Conservation (phyloP, 2,329 filamentous ascomycete species). For the Tolypocladium nubicola region DNA sequence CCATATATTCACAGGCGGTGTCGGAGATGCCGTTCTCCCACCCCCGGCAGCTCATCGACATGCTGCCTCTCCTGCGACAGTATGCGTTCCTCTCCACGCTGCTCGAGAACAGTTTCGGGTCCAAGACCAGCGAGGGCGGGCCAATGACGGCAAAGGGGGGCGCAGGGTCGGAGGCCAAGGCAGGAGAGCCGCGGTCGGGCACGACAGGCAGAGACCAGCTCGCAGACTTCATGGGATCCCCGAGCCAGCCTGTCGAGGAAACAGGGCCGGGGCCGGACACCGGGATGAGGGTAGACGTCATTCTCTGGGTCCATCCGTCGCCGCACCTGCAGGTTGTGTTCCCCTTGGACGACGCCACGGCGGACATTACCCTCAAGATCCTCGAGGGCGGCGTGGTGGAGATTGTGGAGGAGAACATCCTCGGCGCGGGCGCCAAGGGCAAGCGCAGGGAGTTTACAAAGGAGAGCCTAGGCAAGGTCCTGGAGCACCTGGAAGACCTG, state of each 20-base stretch:
- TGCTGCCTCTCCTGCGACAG: conserved; percentile 66
- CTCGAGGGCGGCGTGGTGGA: conserved; percentile 47
- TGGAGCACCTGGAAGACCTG: conserved; percentile 41
- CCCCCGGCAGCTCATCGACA: conserved; percentile 61
- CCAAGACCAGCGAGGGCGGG: conserved; percentile 14
- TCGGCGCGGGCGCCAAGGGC: conserved; percentile 9
- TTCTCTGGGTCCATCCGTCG: conserved; percentile 37
- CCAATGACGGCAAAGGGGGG: neutral
- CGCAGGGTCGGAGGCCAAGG: conserved; percentile 1
- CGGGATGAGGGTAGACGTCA: conserved; percentile 37
- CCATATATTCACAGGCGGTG: conserved; percentile 58
- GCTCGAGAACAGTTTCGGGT: conserved; percentile 49
- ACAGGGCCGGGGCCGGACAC: too few relatives aligned
- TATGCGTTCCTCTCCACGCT: conserved; percentile 61
- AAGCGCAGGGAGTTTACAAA: conserved; percentile 23
- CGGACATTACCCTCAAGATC: conserved; percentile 47
- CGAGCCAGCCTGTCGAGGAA: neutral
- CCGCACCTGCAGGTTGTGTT: conserved; percentile 43
- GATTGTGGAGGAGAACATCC: conserved; percentile 45
- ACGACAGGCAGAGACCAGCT: conserved; percentile 22
- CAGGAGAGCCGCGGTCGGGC: conserved; percentile 1
- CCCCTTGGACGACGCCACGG: conserved; percentile 36
- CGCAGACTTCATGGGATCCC: conserved; percentile 16
- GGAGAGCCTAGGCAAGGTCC: conserved; percentile 30
- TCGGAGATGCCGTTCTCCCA: conserved; percentile 66